Percentiles rank a stretch among this genome's conserved stretches.
These are phyloP conservation scores for Botrytis medusae DNA, from an alignment of 2,329 filamentous ascomycete genomes.

Conservation along the genomic window DNA sequence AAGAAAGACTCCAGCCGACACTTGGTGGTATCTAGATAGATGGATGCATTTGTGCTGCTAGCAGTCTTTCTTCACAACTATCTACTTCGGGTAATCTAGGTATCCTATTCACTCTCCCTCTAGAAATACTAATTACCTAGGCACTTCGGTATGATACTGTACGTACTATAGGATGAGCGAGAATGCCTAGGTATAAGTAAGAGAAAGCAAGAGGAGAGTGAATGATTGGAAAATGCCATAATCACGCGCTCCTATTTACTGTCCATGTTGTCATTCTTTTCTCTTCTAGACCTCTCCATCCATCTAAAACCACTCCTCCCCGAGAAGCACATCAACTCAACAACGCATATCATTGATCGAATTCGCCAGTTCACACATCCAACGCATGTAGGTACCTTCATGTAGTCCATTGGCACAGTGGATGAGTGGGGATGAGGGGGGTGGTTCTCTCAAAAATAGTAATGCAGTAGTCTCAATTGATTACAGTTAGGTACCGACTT, in stretches of 20 bases:
- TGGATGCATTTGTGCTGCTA: background rate
- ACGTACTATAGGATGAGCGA: background rate
- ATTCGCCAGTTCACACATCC: background rate
- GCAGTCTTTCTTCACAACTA: background rate
- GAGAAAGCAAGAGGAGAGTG: background rate
- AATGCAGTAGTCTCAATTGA: conserved; percentile 2
- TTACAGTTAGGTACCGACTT: background rate
- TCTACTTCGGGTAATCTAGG: background rate
- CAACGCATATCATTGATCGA: background rate
- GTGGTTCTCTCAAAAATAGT: conserved; percentile 1
- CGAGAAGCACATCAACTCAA: conserved; percentile 6
- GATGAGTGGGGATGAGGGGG: background rate
- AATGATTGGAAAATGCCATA: background rate
- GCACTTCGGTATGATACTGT: background rate
- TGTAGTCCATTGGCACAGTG: conserved; percentile 4
- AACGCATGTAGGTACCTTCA: conserved; percentile 1
- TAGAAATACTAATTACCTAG: background rate
- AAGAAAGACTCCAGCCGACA: background rate
- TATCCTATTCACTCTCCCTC: background rate
- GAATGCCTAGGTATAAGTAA: no score
- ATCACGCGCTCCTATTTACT: background rate
- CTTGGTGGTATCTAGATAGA: background rate
- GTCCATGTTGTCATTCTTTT: background rate
- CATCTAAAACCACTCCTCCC: background rate
- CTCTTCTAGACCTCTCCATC: background rate